Evolutionary conservation across 1,284 basidiomycete genomes (phyloP).

Genomic region (Ceratobasidium sp.): DNA sequence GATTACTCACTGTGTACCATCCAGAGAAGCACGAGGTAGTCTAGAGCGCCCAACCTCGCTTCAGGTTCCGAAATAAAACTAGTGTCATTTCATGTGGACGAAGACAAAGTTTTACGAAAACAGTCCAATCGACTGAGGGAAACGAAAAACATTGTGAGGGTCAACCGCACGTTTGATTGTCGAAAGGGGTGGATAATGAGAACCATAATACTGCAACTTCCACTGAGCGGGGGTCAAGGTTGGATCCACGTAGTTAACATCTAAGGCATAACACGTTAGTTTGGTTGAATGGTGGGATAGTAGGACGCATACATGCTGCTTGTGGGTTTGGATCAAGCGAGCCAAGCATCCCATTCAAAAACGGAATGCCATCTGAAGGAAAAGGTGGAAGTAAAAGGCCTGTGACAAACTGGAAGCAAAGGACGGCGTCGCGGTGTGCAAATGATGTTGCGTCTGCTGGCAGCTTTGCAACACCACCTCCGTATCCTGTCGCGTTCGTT

Average conservation of each 20-base stretch:
- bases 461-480: conserved; percentile 50
- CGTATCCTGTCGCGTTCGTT: conserved; percentile 43
- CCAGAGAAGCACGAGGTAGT: too few species aligned
- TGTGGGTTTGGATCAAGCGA: conserved; percentile 40
- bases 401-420: conserved; percentile 54
- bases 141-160: conserved; percentile 47
- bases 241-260: conserved; percentile 50
- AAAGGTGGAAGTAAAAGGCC: conserved; percentile 51
- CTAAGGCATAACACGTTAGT: conserved; percentile 6
- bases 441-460: conserved; percentile 51
- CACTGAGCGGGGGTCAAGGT: conserved; percentile 45
- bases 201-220: conserved; percentile 46
- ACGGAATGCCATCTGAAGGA: conserved; percentile 52
- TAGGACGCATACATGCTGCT: conserved; percentile 43
- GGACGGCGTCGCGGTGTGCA: conserved; percentile 52
- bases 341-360: conserved; percentile 52
- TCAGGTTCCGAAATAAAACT: not conserved
- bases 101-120: conserved; percentile 1
- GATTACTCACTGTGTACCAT: too few species aligned
- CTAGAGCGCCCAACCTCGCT: not conserved
- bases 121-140: conserved; percentile 48
- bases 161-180: conserved; percentile 43
- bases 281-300: not conserved
- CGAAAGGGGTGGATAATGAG: conserved; percentile 43
- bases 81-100: not conserved